Percentiles rank a stretch among this genome's conserved stretches.
These are phyloP conservation scores for Suillus plorans DNA, from an alignment of 768 basidiomycete species.

Conservation along the genomic window DNA sequence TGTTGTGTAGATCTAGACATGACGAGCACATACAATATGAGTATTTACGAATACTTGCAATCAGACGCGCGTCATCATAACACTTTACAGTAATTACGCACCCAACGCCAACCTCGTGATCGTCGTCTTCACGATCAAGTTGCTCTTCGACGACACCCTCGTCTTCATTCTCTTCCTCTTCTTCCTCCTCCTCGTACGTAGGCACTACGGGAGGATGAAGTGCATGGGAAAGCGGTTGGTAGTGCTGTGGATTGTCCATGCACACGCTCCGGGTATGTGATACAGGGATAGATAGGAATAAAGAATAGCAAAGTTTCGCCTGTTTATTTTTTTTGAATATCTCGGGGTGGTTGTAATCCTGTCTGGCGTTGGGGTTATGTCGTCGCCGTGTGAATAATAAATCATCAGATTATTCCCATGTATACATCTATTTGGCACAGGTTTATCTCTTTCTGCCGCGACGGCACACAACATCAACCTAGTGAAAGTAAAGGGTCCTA, in stretches of 20 bases:
- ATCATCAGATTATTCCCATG: constrained; percentile 4
- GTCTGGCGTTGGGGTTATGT: constrained; percentile 4
- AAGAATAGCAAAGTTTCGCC: constrained; percentile 11
- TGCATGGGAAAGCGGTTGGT: constrained; percentile 80
- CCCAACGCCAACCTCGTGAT: constrained; percentile 38
- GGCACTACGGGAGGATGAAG: constrained; percentile 52
- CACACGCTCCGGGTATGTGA: constrained; percentile 9
- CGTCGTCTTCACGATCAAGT: constrained; percentile 48
- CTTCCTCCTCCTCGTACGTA: constrained; percentile 53
- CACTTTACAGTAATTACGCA: constrained; percentile 19
- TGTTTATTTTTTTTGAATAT: constrained; percentile 9
- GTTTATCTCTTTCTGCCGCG: background rate
- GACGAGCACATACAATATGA: constrained; percentile 6
- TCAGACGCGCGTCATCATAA: constrained; percentile 6
- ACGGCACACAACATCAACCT: background rate
- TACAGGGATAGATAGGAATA: constrained; percentile 6
- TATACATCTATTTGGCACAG: constrained; percentile 6
- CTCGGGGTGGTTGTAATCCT: constrained; percentile 8
- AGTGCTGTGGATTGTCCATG: constrained; percentile 74
- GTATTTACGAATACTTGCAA: constrained; percentile 13
- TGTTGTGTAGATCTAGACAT: constrained; percentile 24
- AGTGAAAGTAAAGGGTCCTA: background rate
- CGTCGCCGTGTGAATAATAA: constrained; percentile 8
- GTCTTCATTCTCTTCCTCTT: constrained; percentile 71
- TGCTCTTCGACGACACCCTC: constrained; percentile 74